Conservation (phyloP, 2,329 filamentous ascomycete genomes). For the Cladosporium colombiae region DNA sequence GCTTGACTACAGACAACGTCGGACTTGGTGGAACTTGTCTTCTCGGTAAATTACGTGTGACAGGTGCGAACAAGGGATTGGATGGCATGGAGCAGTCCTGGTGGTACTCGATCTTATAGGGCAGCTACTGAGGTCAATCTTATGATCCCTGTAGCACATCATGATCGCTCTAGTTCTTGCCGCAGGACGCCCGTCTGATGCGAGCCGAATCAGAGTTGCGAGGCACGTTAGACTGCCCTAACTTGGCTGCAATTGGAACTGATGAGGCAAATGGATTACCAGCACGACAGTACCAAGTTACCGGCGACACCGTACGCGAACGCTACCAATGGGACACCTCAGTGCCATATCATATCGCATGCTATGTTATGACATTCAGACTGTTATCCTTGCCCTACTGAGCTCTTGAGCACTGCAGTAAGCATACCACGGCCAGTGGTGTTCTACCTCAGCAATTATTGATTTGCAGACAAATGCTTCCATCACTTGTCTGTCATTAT, state of each 20-base stretch:
- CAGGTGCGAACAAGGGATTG: neutral
- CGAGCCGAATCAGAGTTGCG: neutral
- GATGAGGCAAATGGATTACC: neutral
- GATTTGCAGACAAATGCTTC: neutral
- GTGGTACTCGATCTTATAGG: neutral
- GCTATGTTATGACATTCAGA: neutral
- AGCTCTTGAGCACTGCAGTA: neutral
- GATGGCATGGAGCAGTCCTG: neutral
- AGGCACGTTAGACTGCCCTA: neutral
- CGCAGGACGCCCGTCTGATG: conserved; percentile 4
- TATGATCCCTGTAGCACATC: neutral
- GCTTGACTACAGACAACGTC: neutral
- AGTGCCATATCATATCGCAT: neutral
- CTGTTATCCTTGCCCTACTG: neutral
- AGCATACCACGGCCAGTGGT: neutral
- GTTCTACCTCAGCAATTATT: neutral
- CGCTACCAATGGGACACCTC: neutral
- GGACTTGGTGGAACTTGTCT: neutral
- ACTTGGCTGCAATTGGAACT: neutral
- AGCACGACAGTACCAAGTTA: neutral
- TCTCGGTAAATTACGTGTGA: neutral
- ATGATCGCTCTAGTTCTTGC: conserved; percentile 8
- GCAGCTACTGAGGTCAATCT: neutral
- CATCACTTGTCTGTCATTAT: neutral
- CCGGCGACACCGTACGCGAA: neutral